phyloP scores from a whole-genome alignment of 1,284 basidiomycete genomes.

The Boletellus deceptivus region DNA sequence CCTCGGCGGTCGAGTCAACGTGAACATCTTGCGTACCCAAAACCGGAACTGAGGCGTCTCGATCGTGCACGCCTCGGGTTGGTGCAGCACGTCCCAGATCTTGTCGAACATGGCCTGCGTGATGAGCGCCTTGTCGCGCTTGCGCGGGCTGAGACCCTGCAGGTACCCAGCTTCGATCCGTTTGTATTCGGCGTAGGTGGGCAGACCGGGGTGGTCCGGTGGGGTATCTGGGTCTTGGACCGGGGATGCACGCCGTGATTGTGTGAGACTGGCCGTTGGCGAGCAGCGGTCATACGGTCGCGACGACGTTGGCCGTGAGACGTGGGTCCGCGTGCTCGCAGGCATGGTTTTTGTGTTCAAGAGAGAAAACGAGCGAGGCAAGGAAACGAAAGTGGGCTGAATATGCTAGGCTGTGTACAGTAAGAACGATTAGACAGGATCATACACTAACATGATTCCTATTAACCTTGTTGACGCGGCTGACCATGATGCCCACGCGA shows the following conservation, averaged over 20 bases:
- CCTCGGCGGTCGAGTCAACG: constrained; percentile 39
- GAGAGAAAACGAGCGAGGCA: too few species aligned
- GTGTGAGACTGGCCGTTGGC: constrained; percentile 11
- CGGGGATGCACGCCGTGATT: background rate
- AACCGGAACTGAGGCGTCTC: constrained; percentile 69
- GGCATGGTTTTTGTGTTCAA: constrained; percentile 19
- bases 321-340: constrained; percentile 17
- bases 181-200: constrained; percentile 55
- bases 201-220: constrained; percentile 47
- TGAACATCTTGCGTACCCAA: constrained; percentile 81
- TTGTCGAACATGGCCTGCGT: constrained; percentile 65
- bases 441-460: constrained; percentile 8
- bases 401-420: constrained; percentile 31
- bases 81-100: constrained; percentile 62
- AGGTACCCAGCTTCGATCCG: constrained; percentile 55
- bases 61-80: constrained; percentile 40
- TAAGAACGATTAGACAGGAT: constrained; percentile 20
- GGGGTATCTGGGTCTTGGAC: constrained; percentile 13
- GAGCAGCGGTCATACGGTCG: constrained; percentile 26
- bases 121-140: constrained; percentile 69
- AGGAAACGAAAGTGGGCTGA: constrained; percentile 12
- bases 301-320: constrained; percentile 12
- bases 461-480: constrained; percentile 17
- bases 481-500: constrained; percentile 22
- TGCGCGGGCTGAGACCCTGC: constrained; percentile 49